Evolutionary conservation across 225 moss, liverwort and hornwort species (phyloP), one percentile per base, ranked within the genome.

Genomic region (Physcomitrium patens): DNA sequence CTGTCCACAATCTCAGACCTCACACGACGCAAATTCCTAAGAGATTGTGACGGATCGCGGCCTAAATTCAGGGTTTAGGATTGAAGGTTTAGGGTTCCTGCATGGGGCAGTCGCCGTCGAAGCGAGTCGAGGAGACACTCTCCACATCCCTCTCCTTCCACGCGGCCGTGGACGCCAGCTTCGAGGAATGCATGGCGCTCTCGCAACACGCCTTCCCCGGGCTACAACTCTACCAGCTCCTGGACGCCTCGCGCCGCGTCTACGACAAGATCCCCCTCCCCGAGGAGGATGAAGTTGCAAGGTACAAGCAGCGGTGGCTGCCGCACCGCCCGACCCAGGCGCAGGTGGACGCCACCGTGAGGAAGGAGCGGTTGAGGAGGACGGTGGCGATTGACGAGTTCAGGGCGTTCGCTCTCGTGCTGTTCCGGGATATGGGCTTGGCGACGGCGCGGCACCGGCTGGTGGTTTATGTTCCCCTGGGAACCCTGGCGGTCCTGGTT

Each of bases 101-200:
- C 52, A 95, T 96, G 95, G 95, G 95, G 44, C 86, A 83, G 72
- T 85, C 63, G n/a, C 84, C 86, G 23, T 96, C 95, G 1, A 96
- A 91, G 84, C 84, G 84, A 78, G 87, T 96, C 11, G 95, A 96
- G 62, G 91, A 91, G 72, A 70, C 71, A 17, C 60, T 96, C 2
- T 84, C 87, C 17, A 86, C 81, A 0, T 96, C 93, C 12, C 54
- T 86, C 19, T 57, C 77, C 9, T 96, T 93, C 68, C 87, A 86
- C 69, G 74, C 63, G 18, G 93, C 95, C 1, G 82, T 90, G 19
- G 85, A 89, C 60, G 74, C 88, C 19, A 96, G 90, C 66, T 96
- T 87, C 61, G 95, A 93, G 70, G 95, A 96, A 74, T 90, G 89
- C 81, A 87, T 91, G 90, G 70, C 55, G 43, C 78, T 93, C 16